A percentile compares a stretch with the other conserved stretches of the same genome.
These are phyloP conservation scores for Pseudonitzschia delicatissima DNA, from an alignment of 108 stramenopile species.

Conservation along the genomic window DNA sequence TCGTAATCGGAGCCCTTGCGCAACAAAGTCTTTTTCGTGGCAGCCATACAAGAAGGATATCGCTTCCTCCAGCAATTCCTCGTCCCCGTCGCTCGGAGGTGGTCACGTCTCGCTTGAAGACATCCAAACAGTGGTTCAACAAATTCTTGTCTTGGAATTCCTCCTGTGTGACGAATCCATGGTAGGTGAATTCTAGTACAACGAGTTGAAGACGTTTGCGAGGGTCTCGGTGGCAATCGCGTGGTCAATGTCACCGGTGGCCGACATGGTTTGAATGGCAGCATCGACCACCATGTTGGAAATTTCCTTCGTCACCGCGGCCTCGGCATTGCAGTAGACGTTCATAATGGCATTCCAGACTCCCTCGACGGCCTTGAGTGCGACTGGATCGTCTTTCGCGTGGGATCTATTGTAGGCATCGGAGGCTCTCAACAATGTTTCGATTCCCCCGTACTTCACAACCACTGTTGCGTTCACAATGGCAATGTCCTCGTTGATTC, in stretches of 20 bases:
- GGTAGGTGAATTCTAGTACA: background rate
- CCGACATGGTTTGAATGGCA: background rate
- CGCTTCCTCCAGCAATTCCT: background rate
- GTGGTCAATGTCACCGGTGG: background rate
- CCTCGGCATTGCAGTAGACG: background rate
- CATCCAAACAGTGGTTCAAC: background rate
- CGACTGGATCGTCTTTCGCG: background rate
- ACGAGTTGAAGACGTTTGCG: background rate
- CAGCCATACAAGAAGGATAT: background rate
- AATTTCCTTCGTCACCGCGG: background rate
- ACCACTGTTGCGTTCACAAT: background rate
- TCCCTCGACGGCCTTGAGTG: background rate
- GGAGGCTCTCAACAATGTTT: background rate
- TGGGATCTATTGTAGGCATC: background rate
- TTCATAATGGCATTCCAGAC: constrained; percentile 4
- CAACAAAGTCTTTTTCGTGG: background rate
- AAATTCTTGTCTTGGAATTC: background rate
- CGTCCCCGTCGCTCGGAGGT: background rate
- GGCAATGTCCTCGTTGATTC: constrained; percentile 2
- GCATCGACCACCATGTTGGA: background rate
- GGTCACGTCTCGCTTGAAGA: background rate
- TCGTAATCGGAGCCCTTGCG: background rate
- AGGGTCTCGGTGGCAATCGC: background rate
- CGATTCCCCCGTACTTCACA: background rate
- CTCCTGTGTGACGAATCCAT: background rate